Conservation (phyloP, 495 filamentous ascomycete species). For the Aspergillus biplanus region DNA sequence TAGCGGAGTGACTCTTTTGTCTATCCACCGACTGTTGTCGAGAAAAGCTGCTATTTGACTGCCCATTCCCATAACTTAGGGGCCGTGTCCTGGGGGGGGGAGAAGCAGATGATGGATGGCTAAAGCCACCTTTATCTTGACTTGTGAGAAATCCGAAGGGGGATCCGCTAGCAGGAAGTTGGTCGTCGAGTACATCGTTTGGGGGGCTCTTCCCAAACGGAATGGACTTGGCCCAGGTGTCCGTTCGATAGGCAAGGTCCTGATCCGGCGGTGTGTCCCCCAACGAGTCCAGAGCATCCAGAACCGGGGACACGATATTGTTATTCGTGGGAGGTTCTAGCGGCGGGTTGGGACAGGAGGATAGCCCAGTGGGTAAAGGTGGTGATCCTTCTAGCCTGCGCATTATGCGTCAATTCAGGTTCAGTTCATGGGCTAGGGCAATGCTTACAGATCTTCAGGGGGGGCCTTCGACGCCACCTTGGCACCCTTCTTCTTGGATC, state of each 20-base stretch:
- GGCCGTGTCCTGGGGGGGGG: conserved; percentile 50
- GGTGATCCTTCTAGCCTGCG: conserved; percentile 36
- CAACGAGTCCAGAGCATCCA: conserved; percentile 46
- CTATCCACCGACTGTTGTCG: conserved; percentile 47
- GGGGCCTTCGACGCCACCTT: conserved; percentile 40
- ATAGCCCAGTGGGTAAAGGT: conserved; percentile 38
- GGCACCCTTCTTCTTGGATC: conserved; percentile 40
- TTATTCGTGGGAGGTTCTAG: conserved; percentile 33
- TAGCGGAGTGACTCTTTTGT: conserved; percentile 50
- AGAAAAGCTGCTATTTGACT: conserved; percentile 38
- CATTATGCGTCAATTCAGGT: conserved; percentile 8
- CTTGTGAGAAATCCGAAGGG: conserved; percentile 45
- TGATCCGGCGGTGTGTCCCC: conserved; percentile 33
- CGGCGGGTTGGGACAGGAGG: conserved; percentile 38
- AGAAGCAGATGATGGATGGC: conserved; percentile 53
- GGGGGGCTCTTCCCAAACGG: conserved; percentile 56
- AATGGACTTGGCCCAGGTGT: conserved; percentile 54
- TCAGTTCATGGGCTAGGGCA: neutral
- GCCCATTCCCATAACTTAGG: conserved; percentile 49
- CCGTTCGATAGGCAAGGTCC: conserved; percentile 44
- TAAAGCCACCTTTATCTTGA: conserved; percentile 50
- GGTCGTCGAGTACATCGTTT: conserved; percentile 46
- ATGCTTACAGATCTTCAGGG: conserved; percentile 49
- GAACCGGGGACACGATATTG: conserved; percentile 45
- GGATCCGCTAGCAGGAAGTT: conserved; percentile 45